These are phyloP conservation scores for Xylaria nigripes DNA, from an alignment of 495 filamentous ascomycete species.

Conservation along the genomic window DNA sequence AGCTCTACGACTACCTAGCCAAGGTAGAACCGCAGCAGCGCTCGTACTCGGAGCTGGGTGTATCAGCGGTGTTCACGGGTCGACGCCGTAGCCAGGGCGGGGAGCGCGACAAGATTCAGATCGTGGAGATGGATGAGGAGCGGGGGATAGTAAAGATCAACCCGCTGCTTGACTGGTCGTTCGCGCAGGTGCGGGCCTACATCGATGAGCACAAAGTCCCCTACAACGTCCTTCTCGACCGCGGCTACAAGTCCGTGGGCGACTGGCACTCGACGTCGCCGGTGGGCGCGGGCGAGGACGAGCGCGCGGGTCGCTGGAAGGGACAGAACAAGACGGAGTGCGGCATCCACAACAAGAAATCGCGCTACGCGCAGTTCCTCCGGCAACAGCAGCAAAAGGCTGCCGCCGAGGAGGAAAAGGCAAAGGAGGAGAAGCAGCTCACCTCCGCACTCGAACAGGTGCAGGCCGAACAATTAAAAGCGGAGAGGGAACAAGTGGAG, in stretches of 20 bases:
- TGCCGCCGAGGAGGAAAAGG: conserved; percentile 47
- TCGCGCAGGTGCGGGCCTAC: conserved; percentile 81
- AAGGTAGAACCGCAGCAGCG: conserved; percentile 96
- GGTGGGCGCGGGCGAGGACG: conserved; percentile 83
- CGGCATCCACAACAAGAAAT: conserved; percentile 94
- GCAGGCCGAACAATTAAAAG: background rate
- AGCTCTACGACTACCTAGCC: conserved; percentile 92
- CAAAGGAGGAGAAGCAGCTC: conserved; percentile 20
- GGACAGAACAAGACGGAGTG: conserved; percentile 92
- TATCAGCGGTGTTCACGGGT: conserved; percentile 91
- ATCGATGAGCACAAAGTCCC: conserved; percentile 78
- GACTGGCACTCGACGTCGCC: conserved; percentile 97
- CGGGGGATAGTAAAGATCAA: conserved; percentile 91
- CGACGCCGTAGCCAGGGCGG: conserved; percentile 88
- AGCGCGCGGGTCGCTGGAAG: conserved; percentile 96
- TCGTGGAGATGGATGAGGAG: conserved; percentile 87
- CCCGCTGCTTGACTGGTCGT: conserved; percentile 94
- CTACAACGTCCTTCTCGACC: conserved; percentile 85
- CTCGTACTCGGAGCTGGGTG: conserved; percentile 79
- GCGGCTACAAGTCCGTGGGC: conserved; percentile 91
- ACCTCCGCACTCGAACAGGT: conserved; percentile 8
- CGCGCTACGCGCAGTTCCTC: conserved; percentile 80
- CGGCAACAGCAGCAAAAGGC: conserved; percentile 64
- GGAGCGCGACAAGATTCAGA: conserved; percentile 76
- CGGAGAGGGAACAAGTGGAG: background rate